phyloP scores from a whole-genome alignment of 2,329 filamentous ascomycete genomes.

The Colletotrichum lindemuthianum region DNA sequence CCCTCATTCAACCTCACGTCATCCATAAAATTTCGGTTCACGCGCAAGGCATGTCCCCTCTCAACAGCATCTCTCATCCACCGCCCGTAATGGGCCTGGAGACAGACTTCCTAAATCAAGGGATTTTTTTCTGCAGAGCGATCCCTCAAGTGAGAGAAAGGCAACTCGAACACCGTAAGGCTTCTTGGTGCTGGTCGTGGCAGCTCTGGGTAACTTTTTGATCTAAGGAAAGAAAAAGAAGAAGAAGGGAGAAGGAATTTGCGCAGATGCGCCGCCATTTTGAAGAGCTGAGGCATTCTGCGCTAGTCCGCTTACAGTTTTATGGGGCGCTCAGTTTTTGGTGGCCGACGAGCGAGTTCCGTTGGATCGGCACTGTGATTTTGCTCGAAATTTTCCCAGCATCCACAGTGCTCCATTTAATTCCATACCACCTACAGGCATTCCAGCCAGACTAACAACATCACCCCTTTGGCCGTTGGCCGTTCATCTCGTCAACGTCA shows the following conservation, averaged over 20 bases:
- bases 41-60: slow-evolving; percentile 60
- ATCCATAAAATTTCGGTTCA: background rate
- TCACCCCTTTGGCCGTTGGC: background rate
- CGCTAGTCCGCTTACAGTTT: slow-evolving; percentile 37
- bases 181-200: slow-evolving; percentile 70
- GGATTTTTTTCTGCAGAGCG: slow-evolving; percentile 67
- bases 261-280: slow-evolving; percentile 30
- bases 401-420: slow-evolving; percentile 14
- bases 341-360: too few relatives aligned
- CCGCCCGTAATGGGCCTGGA: slow-evolving; percentile 52
- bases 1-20: too few relatives aligned
- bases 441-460: too few relatives aligned
- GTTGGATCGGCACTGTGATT: too few relatives aligned
- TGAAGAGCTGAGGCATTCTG: background rate
- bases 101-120: slow-evolving; percentile 72
- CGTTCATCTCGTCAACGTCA: slow-evolving; percentile 7
- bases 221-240: slow-evolving; percentile 62
- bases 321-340: background rate
- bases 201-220: slow-evolving; percentile 71
- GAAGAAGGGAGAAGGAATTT: slow-evolving; percentile 49
- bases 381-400: background rate
- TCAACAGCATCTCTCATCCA: slow-evolving; percentile 70
- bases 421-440: too few relatives aligned
- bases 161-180: slow-evolving; percentile 70
- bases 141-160: slow-evolving; percentile 60